Evolutionary conservation across 2,329 filamentous ascomycete genomes (phyloP).

Genomic region (Aspergillus ruber): DNA sequence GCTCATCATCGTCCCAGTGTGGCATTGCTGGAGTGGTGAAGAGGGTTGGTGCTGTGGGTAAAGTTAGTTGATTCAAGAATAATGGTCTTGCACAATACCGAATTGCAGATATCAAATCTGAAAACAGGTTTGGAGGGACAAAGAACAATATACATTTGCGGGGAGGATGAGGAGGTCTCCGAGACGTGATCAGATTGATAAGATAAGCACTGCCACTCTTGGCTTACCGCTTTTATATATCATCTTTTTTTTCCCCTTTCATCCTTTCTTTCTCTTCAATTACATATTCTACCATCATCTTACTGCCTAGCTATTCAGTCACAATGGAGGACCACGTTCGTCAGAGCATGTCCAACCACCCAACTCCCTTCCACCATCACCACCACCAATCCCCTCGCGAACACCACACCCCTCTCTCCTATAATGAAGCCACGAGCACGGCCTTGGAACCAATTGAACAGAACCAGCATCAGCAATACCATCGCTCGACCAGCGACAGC

Average conservation of each 20-base stretch:
- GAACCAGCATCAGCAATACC: conserved; percentile 13
- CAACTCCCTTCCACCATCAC: conserved; percentile 18
- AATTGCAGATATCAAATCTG: too few relatives aligned
- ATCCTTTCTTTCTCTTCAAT: background rate
- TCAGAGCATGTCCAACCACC: conserved; percentile 23
- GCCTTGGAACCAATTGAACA: conserved; percentile 32
- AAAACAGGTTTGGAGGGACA: too few relatives aligned
- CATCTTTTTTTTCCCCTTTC: background rate
- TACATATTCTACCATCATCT: background rate
- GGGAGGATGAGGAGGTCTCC: too few relatives aligned
- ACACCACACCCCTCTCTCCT: conserved; percentile 23
- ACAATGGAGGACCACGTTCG: conserved; percentile 24
- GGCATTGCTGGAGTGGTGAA: too few relatives aligned
- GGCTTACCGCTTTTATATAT: background rate
- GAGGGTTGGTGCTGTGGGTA: too few relatives aligned
- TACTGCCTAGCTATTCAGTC: background rate
- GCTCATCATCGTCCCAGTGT: too few relatives aligned
- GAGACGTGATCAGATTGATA: background rate
- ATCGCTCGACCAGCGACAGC: conserved; percentile 9
- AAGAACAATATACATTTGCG: too few relatives aligned
- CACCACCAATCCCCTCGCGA: conserved; percentile 7
- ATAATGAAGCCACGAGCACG: conserved; percentile 35
- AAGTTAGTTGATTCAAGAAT: too few relatives aligned
- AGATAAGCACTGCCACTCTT: background rate
- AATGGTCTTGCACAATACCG: too few relatives aligned